Evolutionary conservation across 2,329 filamentous ascomycete species (phyloP), one percentile per base, ranked within the genome.

Genomic region (Neofusicoccum sp.): DNA sequence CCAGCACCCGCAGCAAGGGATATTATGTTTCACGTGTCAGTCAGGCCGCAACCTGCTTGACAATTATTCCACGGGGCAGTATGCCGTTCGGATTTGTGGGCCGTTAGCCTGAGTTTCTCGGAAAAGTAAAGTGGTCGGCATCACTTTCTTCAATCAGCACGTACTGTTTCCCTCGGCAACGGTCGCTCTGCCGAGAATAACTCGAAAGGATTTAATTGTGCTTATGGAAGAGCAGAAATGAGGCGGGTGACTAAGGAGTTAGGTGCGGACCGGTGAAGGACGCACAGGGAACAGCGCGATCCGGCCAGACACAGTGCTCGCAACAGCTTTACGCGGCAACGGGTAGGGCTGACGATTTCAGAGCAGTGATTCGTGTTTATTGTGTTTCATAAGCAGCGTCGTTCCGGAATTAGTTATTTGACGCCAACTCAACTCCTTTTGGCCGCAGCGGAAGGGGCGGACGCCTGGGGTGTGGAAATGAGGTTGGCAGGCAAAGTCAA

Each of bases 261-360:
- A 47, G 14, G 45, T 33, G 45, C 45, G 45, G 51, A 56, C 51
- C 51, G 51, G 51, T 56, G 14, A 56, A 43, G 36, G 33, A 8
- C 38, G 51, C 51, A 56, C 28, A 20, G 51, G 16, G 28, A 43
- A 28, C 12, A 12, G 28, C 8, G 24, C 34, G 49, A 24, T n/a
- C 49, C 34, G 34, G 7, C 20, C 34, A 4, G 6, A 31, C 8
- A 6, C 7, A 7, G n/a, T 34, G 26, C 36, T 16, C 14, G 47
- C 16, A 24, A 31, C 51, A 41, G 51, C 38, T 56, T 56, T 20
- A 43, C 51, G 51, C 51, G 51, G 51, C 26, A 33, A 38, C 38
- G 36, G 51, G 51, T 56, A 56, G 38, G 51, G 51, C 51, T 56
- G 51, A 56, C 51, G 43, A 56, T 56, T 43, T 56, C 33, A 33